Base-by-base conservation (phyloP, 805 yeast genomes). In the Candida cerambycidarum region DNA sequence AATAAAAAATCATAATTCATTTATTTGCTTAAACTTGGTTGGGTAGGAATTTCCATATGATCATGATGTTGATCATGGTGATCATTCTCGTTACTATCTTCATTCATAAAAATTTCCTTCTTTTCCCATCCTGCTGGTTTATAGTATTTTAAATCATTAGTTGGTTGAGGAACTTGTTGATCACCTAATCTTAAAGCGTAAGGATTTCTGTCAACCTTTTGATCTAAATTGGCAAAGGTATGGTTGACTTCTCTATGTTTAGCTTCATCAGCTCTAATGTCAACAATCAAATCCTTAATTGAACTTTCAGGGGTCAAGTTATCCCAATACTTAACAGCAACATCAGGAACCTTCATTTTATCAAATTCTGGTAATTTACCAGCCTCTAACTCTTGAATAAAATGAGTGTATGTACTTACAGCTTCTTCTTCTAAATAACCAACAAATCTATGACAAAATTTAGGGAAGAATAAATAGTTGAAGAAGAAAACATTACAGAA, bases 351-450 rank as follows among this genome's bases (percentile, higher is more conserved):
- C 34, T 66, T 51, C 17, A 65, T 55, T 0, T 63, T 36, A 28
- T 72, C 67, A 51, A 83, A 72, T 32, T 68, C 70, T 2, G 80
- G 78, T 38, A 81, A 62, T 31, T 69, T 61, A 5, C 80, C 80
- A 5, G 58, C 53, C 30, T 78, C 78, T 52, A 83, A 82, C 29
- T 73, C 73, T 24, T 80, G 55, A 33, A 85, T 65, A 44, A 69
- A 61, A 53, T 84, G 79, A 2, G 85, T 67, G 56, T 83, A 84
- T 0, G 90, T 84, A 39, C 73, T 63, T 12, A 84, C 85, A 2
- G 89, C 89, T 56, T 84, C 89, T 55, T 83, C 90, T 59, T 83
- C 90, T 39, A 84, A 65, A 55, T 84, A 84, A 1, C 90, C 90
- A 36, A 83, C 90, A 57, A 83, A 83, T 46, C 90, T 65, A 52